Percentiles rank a stretch among this genome's conserved stretches.
These are phyloP conservation scores for Ajuga reptans DNA, from an alignment of 305 asterid genomes.

Conservation along the genomic window DNA sequence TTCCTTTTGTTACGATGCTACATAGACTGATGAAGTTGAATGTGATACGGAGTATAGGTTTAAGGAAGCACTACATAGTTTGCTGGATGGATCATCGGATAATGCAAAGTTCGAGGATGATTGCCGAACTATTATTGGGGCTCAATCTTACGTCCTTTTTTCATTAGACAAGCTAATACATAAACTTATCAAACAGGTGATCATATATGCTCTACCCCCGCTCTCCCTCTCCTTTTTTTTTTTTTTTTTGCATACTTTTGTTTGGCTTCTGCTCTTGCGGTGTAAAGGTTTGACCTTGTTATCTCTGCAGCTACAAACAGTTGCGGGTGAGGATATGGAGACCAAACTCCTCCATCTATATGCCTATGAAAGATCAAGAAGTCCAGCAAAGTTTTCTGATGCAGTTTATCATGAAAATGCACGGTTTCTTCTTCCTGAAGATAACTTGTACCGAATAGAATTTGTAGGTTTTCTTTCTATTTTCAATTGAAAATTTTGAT, in stretches of 20 bases:
- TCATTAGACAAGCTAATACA: slow-evolving; percentile 84
- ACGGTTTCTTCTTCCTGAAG: slow-evolving; percentile 59
- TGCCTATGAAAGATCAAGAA: slow-evolving; percentile 68
- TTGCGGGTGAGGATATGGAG: slow-evolving; percentile 73
- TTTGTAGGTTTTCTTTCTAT: slow-evolving; percentile 34
- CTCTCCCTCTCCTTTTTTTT: background rate
- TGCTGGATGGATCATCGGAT: slow-evolving; percentile 82
- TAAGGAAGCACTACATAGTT: slow-evolving; percentile 60
- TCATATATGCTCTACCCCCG: background rate
- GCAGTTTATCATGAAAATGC: slow-evolving; percentile 67
- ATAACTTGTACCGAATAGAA: slow-evolving; percentile 69
- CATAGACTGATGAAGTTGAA: slow-evolving; percentile 18
- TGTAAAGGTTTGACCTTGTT: slow-evolving; percentile 14
- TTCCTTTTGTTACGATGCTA: background rate
- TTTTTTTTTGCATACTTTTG: background rate
- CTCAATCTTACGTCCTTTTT: slow-evolving; percentile 82
- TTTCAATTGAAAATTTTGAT: background rate
- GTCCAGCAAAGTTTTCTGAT: slow-evolving; percentile 46
- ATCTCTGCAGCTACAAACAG: slow-evolving; percentile 56
- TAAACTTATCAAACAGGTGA: slow-evolving; percentile 82
- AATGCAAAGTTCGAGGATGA: slow-evolving; percentile 93
- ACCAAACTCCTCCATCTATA: slow-evolving; percentile 68
- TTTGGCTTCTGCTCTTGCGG: slow-evolving; percentile 12
- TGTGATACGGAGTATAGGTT: slow-evolving; percentile 37
- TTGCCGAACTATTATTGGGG: slow-evolving; percentile 79